Conservation (phyloP, 2,329 filamentous ascomycete genomes). For the Aureobasidium sp. region DNA sequence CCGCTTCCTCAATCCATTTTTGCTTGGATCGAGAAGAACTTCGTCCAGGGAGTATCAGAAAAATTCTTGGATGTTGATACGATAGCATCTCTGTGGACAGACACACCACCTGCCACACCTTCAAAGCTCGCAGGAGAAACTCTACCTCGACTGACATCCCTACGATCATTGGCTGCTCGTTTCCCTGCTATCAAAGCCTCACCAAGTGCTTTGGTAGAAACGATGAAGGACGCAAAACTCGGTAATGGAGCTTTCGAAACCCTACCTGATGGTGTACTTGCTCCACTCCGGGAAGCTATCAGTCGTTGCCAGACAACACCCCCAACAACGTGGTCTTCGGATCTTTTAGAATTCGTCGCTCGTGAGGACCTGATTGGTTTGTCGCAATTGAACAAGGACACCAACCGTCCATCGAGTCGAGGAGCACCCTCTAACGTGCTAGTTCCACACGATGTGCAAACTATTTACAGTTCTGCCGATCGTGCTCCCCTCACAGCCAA, state of each 20-base stretch:
- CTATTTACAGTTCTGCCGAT: slow-evolving; percentile 11
- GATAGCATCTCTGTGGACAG: slow-evolving; percentile 19
- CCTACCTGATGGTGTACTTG: slow-evolving; percentile 73
- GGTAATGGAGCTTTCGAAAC: slow-evolving; percentile 63
- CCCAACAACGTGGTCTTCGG: slow-evolving; percentile 63
- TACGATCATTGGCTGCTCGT: not conserved
- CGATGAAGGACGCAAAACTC: slow-evolving; percentile 63
- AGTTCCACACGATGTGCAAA: slow-evolving; percentile 12
- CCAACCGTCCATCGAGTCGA: not conserved
- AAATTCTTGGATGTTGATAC: slow-evolving; percentile 19
- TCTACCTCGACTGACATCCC: slow-evolving; percentile 6
- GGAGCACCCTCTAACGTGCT: not conserved
- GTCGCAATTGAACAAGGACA: slow-evolving; percentile 37
- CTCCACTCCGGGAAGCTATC: slow-evolving; percentile 74
- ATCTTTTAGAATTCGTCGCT: slow-evolving; percentile 65
- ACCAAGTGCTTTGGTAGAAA: slow-evolving; percentile 34
- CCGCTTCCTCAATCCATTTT: slow-evolving; percentile 11
- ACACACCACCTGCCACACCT: not conserved
- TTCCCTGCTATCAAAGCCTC: not conserved
- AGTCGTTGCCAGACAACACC: slow-evolving; percentile 76
- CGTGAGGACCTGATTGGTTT: slow-evolving; percentile 65
- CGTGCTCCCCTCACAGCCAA: slow-evolving; percentile 49
- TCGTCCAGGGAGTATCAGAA: slow-evolving; percentile 16
- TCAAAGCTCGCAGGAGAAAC: not conserved
- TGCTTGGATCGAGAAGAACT: slow-evolving; percentile 24